Evolutionary conservation across 208 protist species (phyloP).

Genomic region (Wallacemonas sp.): DNA sequence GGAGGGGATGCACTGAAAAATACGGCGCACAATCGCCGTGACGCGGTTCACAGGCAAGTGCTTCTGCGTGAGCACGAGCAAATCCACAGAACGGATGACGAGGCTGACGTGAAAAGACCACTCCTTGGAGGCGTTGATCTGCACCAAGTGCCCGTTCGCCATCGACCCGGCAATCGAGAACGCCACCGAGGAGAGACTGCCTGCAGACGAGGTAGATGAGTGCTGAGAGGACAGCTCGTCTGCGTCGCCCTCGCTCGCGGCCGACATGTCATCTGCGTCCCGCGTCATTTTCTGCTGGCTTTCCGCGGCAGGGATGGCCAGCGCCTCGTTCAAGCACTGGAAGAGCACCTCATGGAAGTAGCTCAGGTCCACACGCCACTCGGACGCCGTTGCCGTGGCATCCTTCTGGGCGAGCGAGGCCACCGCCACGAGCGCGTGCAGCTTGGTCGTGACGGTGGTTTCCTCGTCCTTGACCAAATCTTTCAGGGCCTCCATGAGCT

Average conservation of each 20-base stretch:
- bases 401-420: conserved; percentile 87
- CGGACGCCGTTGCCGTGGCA: conserved; percentile 67
- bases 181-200: conserved; percentile 88
- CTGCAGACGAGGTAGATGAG: conserved; percentile 75
- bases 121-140: conserved; percentile 79
- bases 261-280: conserved; percentile 28
- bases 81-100: conserved; percentile 85
- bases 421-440: conserved; percentile 89
- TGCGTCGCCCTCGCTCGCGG: conserved; percentile 31
- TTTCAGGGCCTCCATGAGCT: conserved; percentile 86
- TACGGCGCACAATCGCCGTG: conserved; percentile 83
- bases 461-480: conserved; percentile 84
- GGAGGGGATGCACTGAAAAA: conserved; percentile 62
- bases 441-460: conserved; percentile 79
- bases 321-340: conserved; percentile 77
- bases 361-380: conserved; percentile 92
- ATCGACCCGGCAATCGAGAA: conserved; percentile 93
- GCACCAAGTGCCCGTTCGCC: conserved; percentile 78
- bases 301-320: conserved; percentile 66
- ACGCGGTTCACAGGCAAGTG: conserved; percentile 83
- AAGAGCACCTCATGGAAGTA: conserved; percentile 93
- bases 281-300: conserved; percentile 63
- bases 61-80: conserved; percentile 90
- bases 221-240: conserved; percentile 81
- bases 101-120: conserved; percentile 89